A percentile compares a stretch with the other conserved stretches of the same genome.
phyloP scores from a whole-genome alignment of 768 basidiomycete species.

The Suillus brevipes region DNA sequence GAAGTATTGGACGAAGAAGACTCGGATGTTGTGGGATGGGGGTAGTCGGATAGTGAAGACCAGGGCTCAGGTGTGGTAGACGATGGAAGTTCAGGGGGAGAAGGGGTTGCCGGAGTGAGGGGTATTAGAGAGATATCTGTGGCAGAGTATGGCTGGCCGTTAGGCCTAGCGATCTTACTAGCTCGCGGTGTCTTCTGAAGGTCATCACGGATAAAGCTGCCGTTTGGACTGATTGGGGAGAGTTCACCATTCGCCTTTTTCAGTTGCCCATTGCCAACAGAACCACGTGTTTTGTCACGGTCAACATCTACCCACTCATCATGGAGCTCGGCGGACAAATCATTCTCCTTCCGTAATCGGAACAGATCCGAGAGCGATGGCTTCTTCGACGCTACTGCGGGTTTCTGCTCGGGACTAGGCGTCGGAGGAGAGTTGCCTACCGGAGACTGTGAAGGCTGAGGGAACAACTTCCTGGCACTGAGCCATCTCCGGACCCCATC shows the following conservation, averaged over 20 bases:
- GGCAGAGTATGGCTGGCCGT: constrained; percentile 20
- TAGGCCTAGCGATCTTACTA: constrained; percentile 34
- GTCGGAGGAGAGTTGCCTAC: constrained; percentile 37
- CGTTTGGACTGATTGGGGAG: constrained; percentile 29
- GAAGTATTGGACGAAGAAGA: constrained; percentile 75
- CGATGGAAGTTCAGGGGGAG: constrained; percentile 56
- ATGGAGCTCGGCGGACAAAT: constrained; percentile 36
- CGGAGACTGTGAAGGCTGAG: constrained; percentile 43
- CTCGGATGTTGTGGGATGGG: constrained; percentile 66
- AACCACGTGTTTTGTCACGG: constrained; percentile 44
- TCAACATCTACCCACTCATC: constrained; percentile 66
- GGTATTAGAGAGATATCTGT: constrained; percentile 20
- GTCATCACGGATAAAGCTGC: constrained; percentile 30
- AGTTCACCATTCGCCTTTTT: constrained; percentile 29
- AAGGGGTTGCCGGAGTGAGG: constrained; percentile 42
- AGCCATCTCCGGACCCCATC: constrained; percentile 84
- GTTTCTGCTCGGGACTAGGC: constrained; percentile 35
- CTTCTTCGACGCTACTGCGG: constrained; percentile 52
- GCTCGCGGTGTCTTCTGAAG: constrained; percentile 36
- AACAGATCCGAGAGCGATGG: constrained; percentile 69
- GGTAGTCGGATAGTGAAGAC: constrained; percentile 73
- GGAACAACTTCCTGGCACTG: constrained; percentile 57
- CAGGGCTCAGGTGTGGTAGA: constrained; percentile 77
- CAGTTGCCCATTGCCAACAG: constrained; percentile 25
- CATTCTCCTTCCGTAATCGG: constrained; percentile 53